Percentiles rank a stretch among this genome's conserved stretches.
phyloP scores from a whole-genome alignment of 1,284 basidiomycete genomes.

The Quambalaria eucalypti region DNA sequence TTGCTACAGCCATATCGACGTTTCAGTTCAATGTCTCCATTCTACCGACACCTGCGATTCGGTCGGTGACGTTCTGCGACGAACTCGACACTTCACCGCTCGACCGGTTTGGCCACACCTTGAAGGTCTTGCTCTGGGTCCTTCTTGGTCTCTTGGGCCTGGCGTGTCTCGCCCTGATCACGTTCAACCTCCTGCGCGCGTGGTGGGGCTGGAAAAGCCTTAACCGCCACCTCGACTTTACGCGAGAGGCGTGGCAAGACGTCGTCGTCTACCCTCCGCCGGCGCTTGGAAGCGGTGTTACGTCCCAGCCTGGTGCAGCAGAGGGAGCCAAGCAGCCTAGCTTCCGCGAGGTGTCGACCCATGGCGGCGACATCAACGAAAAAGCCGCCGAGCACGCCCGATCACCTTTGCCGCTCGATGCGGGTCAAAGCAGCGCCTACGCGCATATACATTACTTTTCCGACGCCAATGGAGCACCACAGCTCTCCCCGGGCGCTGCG shows the following conservation, averaged over 20 bases:
- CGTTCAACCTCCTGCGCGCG: constrained; percentile 13
- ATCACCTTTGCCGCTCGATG: too few relatives aligned
- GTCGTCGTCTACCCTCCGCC: too few relatives aligned
- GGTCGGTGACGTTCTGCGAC: constrained; percentile 22
- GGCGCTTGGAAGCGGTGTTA: too few relatives aligned
- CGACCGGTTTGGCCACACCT: constrained; percentile 19
- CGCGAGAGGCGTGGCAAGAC: constrained; percentile 8
- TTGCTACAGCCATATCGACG: constrained; percentile 7
- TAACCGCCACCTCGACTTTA: constrained; percentile 14
- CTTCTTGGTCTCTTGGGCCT: constrained; percentile 14
- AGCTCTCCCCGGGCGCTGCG: too few relatives aligned
- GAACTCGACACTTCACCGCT: constrained; percentile 19
- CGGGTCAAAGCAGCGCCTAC: too few relatives aligned
- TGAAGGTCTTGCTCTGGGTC: constrained; percentile 11
- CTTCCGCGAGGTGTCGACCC: too few relatives aligned
- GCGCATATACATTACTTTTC: too few relatives aligned
- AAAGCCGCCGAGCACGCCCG: too few relatives aligned
- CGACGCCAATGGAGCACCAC: too few relatives aligned
- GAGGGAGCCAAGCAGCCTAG: too few relatives aligned
- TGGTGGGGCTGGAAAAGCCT: constrained; percentile 26
- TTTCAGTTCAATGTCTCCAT: constrained; percentile 22
- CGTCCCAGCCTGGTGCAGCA: not conserved
- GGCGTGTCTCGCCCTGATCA: constrained; percentile 13
- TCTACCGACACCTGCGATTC: constrained; percentile 16
- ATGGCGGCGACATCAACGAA: too few relatives aligned